Conservation (phyloP, 495 filamentous ascomycete species). For the Glonium stellatum region DNA sequence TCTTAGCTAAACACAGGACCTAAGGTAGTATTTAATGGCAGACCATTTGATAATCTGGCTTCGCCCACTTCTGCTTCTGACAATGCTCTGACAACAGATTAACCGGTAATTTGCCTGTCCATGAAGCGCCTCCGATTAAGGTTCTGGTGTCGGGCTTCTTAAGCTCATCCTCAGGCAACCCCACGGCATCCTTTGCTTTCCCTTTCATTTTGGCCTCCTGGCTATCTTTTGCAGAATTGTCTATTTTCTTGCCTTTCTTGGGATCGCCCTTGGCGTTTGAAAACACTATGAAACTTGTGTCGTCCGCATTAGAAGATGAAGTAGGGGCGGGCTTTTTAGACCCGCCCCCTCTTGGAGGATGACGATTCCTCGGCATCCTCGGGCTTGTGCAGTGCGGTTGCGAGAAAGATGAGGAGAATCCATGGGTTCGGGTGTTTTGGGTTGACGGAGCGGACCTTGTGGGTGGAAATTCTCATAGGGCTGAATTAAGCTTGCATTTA, state of each 20-base stretch:
- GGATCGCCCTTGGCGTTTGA: slow-evolving; percentile 55
- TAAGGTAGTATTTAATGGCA: neutral
- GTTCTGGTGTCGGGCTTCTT: slow-evolving; percentile 78
- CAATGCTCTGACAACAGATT: slow-evolving; percentile 91
- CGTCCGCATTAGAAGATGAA: slow-evolving; percentile 33
- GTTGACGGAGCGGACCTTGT: neutral
- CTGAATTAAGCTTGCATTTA: slow-evolving; percentile 6
- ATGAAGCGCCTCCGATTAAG: slow-evolving; percentile 88
- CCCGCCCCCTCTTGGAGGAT: slow-evolving; percentile 28
- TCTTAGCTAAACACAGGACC: slow-evolving; percentile 22
- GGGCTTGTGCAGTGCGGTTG: neutral
- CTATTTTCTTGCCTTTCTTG: slow-evolving; percentile 38
- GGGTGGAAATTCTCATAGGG: slow-evolving; percentile 2
- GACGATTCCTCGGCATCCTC: slow-evolving; percentile 26
- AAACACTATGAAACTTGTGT: slow-evolving; percentile 62
- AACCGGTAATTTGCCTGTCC: slow-evolving; percentile 94
- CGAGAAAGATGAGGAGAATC: neutral
- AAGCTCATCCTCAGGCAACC: slow-evolving; percentile 46
- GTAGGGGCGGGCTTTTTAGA: slow-evolving; percentile 29
- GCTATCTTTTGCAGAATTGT: slow-evolving; percentile 13
- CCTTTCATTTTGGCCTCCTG: slow-evolving; percentile 12
- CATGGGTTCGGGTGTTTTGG: neutral
- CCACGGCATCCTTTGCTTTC: slow-evolving; percentile 38
- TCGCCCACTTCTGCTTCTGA: slow-evolving; percentile 91
- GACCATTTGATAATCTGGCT: slow-evolving; percentile 79